Conservation (phyloP, 495 filamentous ascomycete genomes). For the Symbiotaphrina buchneri region DNA sequence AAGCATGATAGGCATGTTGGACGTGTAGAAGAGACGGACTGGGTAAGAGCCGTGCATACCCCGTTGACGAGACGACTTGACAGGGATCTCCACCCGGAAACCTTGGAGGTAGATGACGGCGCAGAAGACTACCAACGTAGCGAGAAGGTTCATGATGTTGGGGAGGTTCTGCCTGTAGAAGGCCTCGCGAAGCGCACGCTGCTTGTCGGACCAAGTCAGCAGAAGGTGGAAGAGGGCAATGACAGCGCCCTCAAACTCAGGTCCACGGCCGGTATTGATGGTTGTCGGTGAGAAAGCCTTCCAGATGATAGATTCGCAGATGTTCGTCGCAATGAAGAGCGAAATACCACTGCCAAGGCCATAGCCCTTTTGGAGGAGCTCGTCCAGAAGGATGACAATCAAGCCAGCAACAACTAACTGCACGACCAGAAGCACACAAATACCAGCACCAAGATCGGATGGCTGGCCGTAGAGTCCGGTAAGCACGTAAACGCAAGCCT, state of each 20-base stretch:
- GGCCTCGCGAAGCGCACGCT: slow-evolving; percentile 85
- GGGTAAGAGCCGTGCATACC: slow-evolving; percentile 76
- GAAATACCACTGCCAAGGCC: slow-evolving; percentile 96
- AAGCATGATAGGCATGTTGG: slow-evolving; percentile 98
- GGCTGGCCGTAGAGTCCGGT: slow-evolving; percentile 95
- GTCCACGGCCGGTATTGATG: slow-evolving; percentile 97
- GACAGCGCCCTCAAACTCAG: slow-evolving; percentile 97
- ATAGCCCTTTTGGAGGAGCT: slow-evolving; percentile 98
- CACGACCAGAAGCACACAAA: slow-evolving; percentile 91
- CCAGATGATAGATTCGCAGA: slow-evolving; percentile 99
- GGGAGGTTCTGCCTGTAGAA: slow-evolving; percentile 99
- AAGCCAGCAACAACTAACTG: slow-evolving; percentile 93
- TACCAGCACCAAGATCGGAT: slow-evolving; percentile 86
- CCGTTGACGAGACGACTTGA: slow-evolving; percentile 98
- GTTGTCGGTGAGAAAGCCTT: slow-evolving; percentile 98
- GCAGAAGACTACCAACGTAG: slow-evolving; percentile 81
- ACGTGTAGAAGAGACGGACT: slow-evolving; percentile 68
- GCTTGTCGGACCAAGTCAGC: slow-evolving; percentile 97
- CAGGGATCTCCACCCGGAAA: slow-evolving; percentile 98
- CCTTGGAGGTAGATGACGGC: slow-evolving; percentile 99
- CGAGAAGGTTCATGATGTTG: slow-evolving; percentile 97
- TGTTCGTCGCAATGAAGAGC: slow-evolving; percentile 99
- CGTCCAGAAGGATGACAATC: slow-evolving; percentile 96
- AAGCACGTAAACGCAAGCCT: slow-evolving; percentile 90
- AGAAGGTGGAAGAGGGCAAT: slow-evolving; percentile 97